phyloP scores from a whole-genome alignment of 257 asterid species.

The Petunia secreta region DNA sequence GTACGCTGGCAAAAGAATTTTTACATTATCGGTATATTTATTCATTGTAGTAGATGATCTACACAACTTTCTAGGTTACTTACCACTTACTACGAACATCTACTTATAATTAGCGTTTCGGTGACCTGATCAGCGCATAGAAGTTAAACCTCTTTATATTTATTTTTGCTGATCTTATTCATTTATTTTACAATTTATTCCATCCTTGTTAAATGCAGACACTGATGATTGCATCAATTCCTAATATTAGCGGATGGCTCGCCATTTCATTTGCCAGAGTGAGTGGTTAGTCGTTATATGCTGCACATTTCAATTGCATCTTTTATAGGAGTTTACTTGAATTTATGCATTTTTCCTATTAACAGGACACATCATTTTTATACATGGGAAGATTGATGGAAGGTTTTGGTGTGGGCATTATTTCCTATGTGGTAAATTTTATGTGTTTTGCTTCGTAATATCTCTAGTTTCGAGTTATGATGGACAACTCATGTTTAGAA shows the following conservation, averaged over 20 bases:
- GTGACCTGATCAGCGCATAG: background rate
- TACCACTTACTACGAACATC: background rate
- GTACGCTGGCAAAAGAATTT: background rate
- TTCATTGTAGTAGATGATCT: background rate
- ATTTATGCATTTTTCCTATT: background rate
- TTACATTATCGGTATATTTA: background rate
- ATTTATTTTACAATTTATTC: background rate
- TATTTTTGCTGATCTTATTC: background rate
- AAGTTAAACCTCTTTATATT: background rate
- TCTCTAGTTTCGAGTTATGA: conserved; percentile 9
- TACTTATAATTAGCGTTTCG: background rate
- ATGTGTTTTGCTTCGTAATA: background rate
- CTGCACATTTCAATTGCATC: background rate
- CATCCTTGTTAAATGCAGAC: conserved; percentile 57
- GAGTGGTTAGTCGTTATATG: conserved; percentile 32
- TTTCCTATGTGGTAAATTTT: conserved; percentile 74
- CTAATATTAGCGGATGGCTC: conserved; percentile 87
- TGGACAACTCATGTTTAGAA: background rate
- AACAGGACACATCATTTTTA: conserved; percentile 77
- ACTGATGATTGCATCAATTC: conserved; percentile 78
- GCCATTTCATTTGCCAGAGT: conserved; percentile 82
- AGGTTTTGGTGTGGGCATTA: conserved; percentile 91
- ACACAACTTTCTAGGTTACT: background rate
- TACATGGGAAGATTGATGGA: conserved; percentile 88
- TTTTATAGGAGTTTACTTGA: conserved; percentile 8